Percentiles rank a stretch among this genome's conserved stretches.
These are phyloP conservation scores for Hymenoscyphus occultus DNA, from an alignment of 2,329 filamentous ascomycete genomes.

Conservation along the genomic window DNA sequence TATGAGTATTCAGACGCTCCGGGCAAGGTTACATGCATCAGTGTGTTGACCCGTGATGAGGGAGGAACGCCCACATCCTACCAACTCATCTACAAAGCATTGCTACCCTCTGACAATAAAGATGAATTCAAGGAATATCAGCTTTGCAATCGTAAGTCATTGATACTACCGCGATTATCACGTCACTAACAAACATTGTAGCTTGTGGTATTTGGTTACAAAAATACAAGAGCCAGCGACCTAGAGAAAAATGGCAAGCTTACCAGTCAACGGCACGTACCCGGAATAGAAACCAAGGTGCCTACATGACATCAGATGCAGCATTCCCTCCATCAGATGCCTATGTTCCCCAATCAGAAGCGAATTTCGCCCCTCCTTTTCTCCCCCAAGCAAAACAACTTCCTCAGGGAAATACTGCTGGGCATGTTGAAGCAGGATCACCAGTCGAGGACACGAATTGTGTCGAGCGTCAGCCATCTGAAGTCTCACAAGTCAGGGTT, in stretches of 20 bases:
- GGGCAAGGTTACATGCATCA: conserved; percentile 71
- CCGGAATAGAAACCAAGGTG: conserved; percentile 28
- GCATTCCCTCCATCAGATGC: conserved; percentile 49
- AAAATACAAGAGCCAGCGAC: conserved; percentile 82
- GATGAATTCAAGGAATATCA: conserved; percentile 66
- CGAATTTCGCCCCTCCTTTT: conserved; percentile 14
- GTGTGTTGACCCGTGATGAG: conserved; percentile 60
- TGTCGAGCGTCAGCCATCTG: not conserved
- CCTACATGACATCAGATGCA: conserved; percentile 13
- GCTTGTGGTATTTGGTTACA: conserved; percentile 92
- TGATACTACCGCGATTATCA: conserved; percentile 11
- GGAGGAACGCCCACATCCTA: conserved; percentile 63
- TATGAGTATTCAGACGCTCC: conserved; percentile 71
- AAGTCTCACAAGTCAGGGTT: conserved; percentile 11
- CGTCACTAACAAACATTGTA: conserved; percentile 38
- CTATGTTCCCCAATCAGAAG: conserved; percentile 47
- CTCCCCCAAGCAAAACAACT: conserved; percentile 29
- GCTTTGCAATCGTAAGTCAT: conserved; percentile 78
- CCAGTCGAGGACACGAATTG: conserved; percentile 17
- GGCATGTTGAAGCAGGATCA: conserved; percentile 6
- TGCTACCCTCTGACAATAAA: conserved; percentile 61
- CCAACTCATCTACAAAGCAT: conserved; percentile 73
- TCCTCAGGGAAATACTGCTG: conserved; percentile 23
- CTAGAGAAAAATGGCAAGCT: conserved; percentile 73
- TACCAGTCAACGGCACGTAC: conserved; percentile 30